Percentiles rank a stretch among this genome's conserved stretches.
phyloP scores from a whole-genome alignment of 2,329 filamentous ascomycete genomes.

The Exophiala sp. region DNA sequence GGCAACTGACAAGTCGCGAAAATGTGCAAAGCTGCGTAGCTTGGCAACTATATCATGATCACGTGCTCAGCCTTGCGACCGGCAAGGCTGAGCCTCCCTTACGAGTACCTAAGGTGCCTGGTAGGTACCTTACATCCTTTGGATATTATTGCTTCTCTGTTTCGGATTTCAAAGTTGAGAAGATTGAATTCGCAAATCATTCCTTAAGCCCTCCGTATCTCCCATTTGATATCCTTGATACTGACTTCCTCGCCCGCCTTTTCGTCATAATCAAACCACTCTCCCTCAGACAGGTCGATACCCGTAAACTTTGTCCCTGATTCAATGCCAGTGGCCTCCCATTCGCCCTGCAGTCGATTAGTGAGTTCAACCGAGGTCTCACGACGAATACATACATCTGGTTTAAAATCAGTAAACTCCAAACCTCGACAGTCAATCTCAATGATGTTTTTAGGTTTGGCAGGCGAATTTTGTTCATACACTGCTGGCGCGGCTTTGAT shows the following conservation, averaged over 20 bases:
- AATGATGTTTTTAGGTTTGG: constrained; percentile 71
- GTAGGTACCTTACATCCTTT: too few relatives aligned
- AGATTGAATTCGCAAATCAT: too few relatives aligned
- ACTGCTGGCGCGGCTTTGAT: constrained; percentile 67
- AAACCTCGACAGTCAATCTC: constrained; percentile 91
- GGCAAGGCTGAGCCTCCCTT: background rate
- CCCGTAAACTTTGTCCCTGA: constrained; percentile 73
- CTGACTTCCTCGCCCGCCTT: constrained; percentile 87
- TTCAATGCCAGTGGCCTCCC: constrained; percentile 75
- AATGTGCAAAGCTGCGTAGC: constrained; percentile 7
- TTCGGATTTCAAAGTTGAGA: too few relatives aligned
- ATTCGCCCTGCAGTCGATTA: constrained; percentile 62
- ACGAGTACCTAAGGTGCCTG: background rate
- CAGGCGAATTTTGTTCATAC: constrained; percentile 65
- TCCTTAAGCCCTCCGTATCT: constrained; percentile 67
- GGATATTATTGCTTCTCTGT: too few relatives aligned
- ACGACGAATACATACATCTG: constrained; percentile 59
- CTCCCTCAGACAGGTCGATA: constrained; percentile 79
- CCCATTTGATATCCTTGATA: constrained; percentile 84
- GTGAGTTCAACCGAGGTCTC: background rate
- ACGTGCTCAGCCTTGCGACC: constrained; percentile 9
- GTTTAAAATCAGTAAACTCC: constrained; percentile 83
- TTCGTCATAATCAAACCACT: constrained; percentile 98
- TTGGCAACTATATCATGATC: constrained; percentile 2
- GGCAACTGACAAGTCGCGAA: background rate